Evolutionary conservation across 345 rosid genomes (phyloP).

Genomic region (Aquilaria sinensis): DNA sequence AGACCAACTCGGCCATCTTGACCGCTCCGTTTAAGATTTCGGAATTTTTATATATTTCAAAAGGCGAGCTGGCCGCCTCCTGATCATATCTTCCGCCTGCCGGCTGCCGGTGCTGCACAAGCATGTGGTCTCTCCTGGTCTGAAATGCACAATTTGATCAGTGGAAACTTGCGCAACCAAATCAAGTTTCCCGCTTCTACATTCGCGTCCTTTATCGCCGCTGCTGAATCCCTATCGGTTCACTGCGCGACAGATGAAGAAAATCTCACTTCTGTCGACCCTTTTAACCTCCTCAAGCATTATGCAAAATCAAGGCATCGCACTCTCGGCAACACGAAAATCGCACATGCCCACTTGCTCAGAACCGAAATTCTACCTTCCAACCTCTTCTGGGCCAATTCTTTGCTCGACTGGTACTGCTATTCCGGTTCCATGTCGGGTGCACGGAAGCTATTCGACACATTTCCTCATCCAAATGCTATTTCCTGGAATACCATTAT

Average conservation of each 20-base stretch:
- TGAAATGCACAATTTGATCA: conserved; percentile 32
- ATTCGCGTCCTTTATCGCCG: conserved; percentile 27
- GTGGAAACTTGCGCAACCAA: conserved; percentile 19
- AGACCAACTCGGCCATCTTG: conserved; percentile 99
- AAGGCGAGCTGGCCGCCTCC: too few species aligned
- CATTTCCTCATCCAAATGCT: conserved; percentile 43
- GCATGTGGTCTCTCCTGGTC: too few species aligned
- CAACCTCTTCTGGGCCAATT: conserved; percentile 32
- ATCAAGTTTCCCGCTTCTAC: conserved; percentile 14
- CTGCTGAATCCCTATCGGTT: conserved; percentile 12
- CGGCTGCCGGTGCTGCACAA: too few species aligned
- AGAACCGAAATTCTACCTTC: conserved; percentile 25
- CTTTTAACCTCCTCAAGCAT: conserved; percentile 34
- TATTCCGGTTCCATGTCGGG: conserved; percentile 31
- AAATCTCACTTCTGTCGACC: conserved; percentile 22
- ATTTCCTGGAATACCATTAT: conserved; percentile 63
- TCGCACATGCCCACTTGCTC: conserved; percentile 40
- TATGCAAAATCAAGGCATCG: conserved; percentile 23
- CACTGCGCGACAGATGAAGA: conserved; percentile 11
- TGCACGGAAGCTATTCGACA: conserved; percentile 63
- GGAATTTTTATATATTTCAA: too few species aligned
- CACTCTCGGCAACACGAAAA: conserved; percentile 28
- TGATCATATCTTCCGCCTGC: too few species aligned
- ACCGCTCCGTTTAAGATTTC: conserved; percentile 12
- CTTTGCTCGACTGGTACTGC: conserved; percentile 43